Conservation (phyloP, 1,284 basidiomycete genomes). For the Hypsizygus ulmarius region DNA sequence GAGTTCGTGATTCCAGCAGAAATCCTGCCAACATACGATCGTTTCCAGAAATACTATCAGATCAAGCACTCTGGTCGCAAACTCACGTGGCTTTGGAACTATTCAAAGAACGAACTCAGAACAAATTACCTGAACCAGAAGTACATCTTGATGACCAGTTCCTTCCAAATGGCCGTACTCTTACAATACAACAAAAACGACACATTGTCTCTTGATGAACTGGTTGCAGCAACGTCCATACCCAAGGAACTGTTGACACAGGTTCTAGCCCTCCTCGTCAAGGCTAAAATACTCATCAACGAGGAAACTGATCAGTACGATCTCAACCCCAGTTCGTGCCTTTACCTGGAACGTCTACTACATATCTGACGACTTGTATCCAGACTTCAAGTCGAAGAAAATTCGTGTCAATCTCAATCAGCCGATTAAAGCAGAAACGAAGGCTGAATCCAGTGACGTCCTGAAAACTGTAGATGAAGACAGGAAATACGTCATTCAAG, state of each 20-base stretch:
- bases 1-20: constrained; percentile 90
- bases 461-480: constrained; percentile 98
- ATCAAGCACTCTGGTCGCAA: constrained; percentile 93
- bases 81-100: constrained; percentile 96
- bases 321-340: constrained; percentile 70
- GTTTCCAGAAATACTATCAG: constrained; percentile 92
- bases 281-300: constrained; percentile 80
- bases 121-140: constrained; percentile 88
- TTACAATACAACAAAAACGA: constrained; percentile 88
- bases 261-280: constrained; percentile 73
- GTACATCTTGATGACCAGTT: constrained; percentile 87
- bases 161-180: constrained; percentile 88
- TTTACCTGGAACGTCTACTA: background rate
- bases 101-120: constrained; percentile 87
- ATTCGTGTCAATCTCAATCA: constrained; percentile 92
- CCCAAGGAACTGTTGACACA: constrained; percentile 73
- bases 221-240: constrained; percentile 76
- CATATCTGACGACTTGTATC: background rate
- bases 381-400: constrained; percentile 97
- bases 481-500: constrained; percentile 95
- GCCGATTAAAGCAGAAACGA: constrained; percentile 92
- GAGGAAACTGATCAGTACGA: constrained; percentile 82
- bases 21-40: constrained; percentile 83
- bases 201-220: constrained; percentile 71
- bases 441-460: constrained; percentile 88